phyloP scores from a whole-genome alignment of 208 protist species.

The Naegleria fowleri region DNA sequence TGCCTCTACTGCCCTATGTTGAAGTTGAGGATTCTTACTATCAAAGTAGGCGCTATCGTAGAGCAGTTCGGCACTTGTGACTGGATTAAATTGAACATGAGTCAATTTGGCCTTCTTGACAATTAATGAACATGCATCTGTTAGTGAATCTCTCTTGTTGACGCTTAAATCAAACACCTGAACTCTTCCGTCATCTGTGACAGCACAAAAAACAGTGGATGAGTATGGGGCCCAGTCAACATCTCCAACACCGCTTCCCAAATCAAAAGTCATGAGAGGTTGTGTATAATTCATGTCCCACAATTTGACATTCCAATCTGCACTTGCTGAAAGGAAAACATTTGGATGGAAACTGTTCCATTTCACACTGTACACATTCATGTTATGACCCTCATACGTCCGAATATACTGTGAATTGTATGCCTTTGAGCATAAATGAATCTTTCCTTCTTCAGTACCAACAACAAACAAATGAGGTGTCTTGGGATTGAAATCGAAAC shows the following conservation, averaged over 20 bases:
- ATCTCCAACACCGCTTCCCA: conserved; percentile 86
- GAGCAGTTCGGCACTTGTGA: not conserved
- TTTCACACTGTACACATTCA: conserved; percentile 83
- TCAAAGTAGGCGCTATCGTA: not conserved
- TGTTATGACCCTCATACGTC: conserved; percentile 82
- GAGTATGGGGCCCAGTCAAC: conserved; percentile 90
- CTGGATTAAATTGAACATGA: conserved; percentile 83
- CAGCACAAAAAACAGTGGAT: conserved; percentile 88
- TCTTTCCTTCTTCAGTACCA: conserved; percentile 88
- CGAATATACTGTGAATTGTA: conserved; percentile 88
- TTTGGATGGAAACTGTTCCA: conserved; percentile 91
- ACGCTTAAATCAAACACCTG: conserved; percentile 78
- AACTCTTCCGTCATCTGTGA: conserved; percentile 88
- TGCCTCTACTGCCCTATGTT: not conserved
- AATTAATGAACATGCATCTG: conserved; percentile 76
- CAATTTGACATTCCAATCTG: conserved; percentile 94
- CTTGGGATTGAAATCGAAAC: conserved; percentile 85
- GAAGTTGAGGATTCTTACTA: not conserved
- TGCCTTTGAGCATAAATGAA: conserved; percentile 88
- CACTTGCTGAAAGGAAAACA: conserved; percentile 87
- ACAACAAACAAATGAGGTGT: conserved; percentile 83
- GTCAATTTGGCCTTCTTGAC: conserved; percentile 92
- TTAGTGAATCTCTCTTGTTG: conserved; percentile 89
- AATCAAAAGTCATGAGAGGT: conserved; percentile 88
- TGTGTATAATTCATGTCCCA: conserved; percentile 75